These are phyloP conservation scores for Schizopora paradoxa DNA, from an alignment of 1,284 basidiomycete species.

Conservation along the genomic window DNA sequence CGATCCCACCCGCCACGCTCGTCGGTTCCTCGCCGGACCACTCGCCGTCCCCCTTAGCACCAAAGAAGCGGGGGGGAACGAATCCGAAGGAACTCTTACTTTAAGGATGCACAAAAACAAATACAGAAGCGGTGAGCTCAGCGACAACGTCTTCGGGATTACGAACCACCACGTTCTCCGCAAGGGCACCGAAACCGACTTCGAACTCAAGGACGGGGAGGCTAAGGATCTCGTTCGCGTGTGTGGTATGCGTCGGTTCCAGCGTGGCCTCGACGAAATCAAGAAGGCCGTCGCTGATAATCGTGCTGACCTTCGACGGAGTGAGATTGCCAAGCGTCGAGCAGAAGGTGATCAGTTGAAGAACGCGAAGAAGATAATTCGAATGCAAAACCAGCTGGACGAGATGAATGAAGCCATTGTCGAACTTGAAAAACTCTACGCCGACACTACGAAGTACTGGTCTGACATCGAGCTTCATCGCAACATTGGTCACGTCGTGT, in stretches of 20 bases:
- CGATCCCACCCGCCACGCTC: conserved; percentile 28
- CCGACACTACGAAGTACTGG: conserved; percentile 27
- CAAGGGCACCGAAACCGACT: conserved; percentile 29
- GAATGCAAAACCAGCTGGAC: conserved; percentile 17
- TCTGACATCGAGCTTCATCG: conserved; percentile 22
- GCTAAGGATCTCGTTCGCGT: conserved; percentile 28
- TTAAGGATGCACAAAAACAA: conserved; percentile 36
- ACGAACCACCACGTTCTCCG: conserved; percentile 36
- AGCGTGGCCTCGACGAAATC: conserved; percentile 31
- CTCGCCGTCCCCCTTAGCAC: conserved; percentile 32
- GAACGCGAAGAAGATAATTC: conserved; percentile 16
- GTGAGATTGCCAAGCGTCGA: conserved; percentile 23
- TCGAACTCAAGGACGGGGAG: conserved; percentile 30
- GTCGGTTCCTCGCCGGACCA: conserved; percentile 26
- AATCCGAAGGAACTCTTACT: conserved; percentile 31
- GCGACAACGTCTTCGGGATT: conserved; percentile 32
- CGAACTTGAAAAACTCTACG: conserved; percentile 28
- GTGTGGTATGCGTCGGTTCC: conserved; percentile 28
- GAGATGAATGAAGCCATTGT: conserved; percentile 23
- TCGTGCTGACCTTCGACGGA: conserved; percentile 21
- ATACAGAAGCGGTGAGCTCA: conserved; percentile 29
- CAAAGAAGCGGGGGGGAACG: conserved; percentile 24
- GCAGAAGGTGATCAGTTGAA: conserved; percentile 23
- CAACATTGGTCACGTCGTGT: conserved; percentile 30
- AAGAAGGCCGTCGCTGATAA: conserved; percentile 21